Evolutionary conservation across 805 yeast genomes (phyloP), one percentile per base, ranked within the genome.

Genomic region (Candida ulmi): DNA sequence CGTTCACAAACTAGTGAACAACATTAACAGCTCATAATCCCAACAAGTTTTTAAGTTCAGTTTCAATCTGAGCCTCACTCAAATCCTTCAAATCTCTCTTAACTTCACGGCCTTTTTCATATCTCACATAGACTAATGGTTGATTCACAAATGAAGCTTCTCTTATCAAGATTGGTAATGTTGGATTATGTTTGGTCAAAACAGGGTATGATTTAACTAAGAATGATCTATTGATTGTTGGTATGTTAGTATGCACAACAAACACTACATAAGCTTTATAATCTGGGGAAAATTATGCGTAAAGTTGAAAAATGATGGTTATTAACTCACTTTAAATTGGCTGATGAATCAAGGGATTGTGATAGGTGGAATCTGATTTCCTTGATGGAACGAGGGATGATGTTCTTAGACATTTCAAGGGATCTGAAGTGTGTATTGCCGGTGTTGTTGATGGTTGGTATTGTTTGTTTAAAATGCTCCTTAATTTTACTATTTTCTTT

Each of bases 321-420:
- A 6, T 21, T 9, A 8, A 61, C 73, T 40, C 46, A 65, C 77
- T 72, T 78, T 51, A 85, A 67, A 8, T 83, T 78, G 9, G 66
- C 69, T 12, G 90, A 76, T 5, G 86, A 76, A 46, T 77, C 76
- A n/a, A 84, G 83, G n/a, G 81, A 72, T 62, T 83, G 93, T 25
- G 88, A 81, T 47, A 86, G 69, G 56, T 86, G 88, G 64, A 85
- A 83, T 62, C 95, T 76, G 55, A 87, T 70, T 68, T 87, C 95
- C 58, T 72, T 84, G 48, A 86, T 72, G 11, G 84, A 74, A 41
- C 50, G 55, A 3, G 76, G 68, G 28, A 72, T 57, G 18, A 54
- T 55, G 55, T 55, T 62, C 43, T 60, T 65, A 36, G 51, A 45
- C 50, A 47, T 45, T 5, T 30, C 35, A n/a, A n/a, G n/a, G n/a